Conservation (phyloP, 2,329 filamentous ascomycete species). For the Trichothecium sympodiale region DNA sequence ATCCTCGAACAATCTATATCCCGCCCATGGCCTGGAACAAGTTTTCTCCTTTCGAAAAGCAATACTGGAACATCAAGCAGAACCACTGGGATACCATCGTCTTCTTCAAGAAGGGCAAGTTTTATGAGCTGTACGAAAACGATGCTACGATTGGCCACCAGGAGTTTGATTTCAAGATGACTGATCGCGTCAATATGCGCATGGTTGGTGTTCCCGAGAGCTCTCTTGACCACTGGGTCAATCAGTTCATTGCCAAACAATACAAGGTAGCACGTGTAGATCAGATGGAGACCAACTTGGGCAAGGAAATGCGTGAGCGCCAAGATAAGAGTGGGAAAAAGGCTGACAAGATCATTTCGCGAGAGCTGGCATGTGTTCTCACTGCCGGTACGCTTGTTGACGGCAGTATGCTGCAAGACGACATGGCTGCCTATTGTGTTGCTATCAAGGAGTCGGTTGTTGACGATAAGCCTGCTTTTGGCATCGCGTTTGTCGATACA, state of each 20-base stretch:
- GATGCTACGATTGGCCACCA: constrained; percentile 95
- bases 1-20: constrained; percentile 83
- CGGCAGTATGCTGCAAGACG: constrained; percentile 91
- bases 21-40: constrained; percentile 68
- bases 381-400: constrained; percentile 91
- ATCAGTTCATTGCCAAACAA: constrained; percentile 95
- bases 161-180: constrained; percentile 93
- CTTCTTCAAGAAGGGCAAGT: constrained; percentile 99
- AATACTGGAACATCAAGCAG: constrained; percentile 99
- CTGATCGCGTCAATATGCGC: constrained; percentile 96
- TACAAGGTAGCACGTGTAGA: constrained; percentile 96
- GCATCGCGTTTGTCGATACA: constrained; percentile 88
- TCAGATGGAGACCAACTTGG: constrained; percentile 90
- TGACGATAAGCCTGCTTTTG: constrained; percentile 72
- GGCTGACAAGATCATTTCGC: constrained; percentile 84
- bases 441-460: constrained; percentile 77
- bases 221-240: constrained; percentile 93
- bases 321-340: constrained; percentile 56
- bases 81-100: constrained; percentile 97
- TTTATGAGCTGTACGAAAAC: constrained; percentile 97
- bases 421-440: constrained; percentile 94
- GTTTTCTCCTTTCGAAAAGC: constrained; percentile 92
- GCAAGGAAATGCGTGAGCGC: constrained; percentile 97
- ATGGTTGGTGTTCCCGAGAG: constrained; percentile 98
- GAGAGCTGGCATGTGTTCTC: constrained; percentile 82